Evolutionary conservation across 2,329 filamentous ascomycete species (phyloP), one percentile per base, ranked within the genome.

Genomic region (Trichoderma gracile): DNA sequence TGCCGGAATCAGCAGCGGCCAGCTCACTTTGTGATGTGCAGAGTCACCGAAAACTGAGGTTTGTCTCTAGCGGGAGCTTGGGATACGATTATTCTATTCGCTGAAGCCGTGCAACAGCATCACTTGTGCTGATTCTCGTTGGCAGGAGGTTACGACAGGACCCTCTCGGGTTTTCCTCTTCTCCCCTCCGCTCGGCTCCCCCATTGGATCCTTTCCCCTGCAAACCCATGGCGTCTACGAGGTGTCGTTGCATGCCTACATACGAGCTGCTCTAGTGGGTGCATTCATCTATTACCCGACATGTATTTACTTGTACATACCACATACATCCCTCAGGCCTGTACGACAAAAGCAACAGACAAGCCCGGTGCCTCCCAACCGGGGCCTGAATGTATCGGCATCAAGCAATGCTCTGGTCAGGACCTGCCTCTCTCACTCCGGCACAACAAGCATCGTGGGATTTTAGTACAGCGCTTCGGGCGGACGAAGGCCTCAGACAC

Each of bases 401-500:
- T 10, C 33, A 38, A 12, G 12, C 33, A 38, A n/a, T 45, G 52
- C 50, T 33, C 50, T 56, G 12, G 19, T 50, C 47, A 55, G 40
- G 47, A 50, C 47, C 58, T 53, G 50, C 63, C 62, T 55, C 45
- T 49, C 30, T 23, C 14, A 25, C 47, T 45, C 63, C 50, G 17
- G 27, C 27, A 30, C 27, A 47, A 49, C 56, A 46, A 49, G 50
- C 57, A 64, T 64, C 55, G 54, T 58, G 38, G 58, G 21, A 62
- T 54, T 54, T 62, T 45, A 25, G 33, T 43, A 38, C 40, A 62
- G 58, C 58, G 58, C 58, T 62, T 62, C 49, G 49, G 58, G 58
- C 58, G 58, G 58, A 62, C 58, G 58, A 62, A 38, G 23, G 58
- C 58, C 57, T 43, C 47, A 21, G 46, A 64, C 46, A 56, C 54